Base-by-base conservation (phyloP, 805 yeast species). In the Candida vaughaniae region DNA sequence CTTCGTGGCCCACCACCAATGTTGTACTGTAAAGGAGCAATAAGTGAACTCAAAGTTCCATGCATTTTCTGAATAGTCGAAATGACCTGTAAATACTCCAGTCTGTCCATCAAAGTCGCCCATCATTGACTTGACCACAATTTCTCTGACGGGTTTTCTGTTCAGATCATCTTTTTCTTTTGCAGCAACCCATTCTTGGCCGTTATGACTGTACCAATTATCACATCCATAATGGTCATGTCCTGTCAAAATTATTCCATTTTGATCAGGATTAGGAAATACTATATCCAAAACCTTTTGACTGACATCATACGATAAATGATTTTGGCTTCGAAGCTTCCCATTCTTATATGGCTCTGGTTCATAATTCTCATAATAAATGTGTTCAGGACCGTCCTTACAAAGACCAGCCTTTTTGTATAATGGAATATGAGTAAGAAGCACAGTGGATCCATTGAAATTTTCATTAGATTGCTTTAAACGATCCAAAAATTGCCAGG, bases 181-280 rank as follows among this genome's bases (percentile, higher is more conserved):
- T 0, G 76, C 57, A 0, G 89, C 85, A 5, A 58, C 69, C 95
- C 95, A 85, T 12, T 65, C 60, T 4, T 69, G 70, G 14, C 55
- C 53, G 12, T 37, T 37, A 29, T 45, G 49, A 54, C 75, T 77
- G 56, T 85, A 87, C 58, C 73, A 71, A 25, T 80, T 75, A 48
- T 79, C 82, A 55, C 99, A 93, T 1, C 99, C 99, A 47, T 82
- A 90, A 54, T 93, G 99, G 55, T 93, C 99, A 61, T 93, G 99
- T 1, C 99, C 99, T 0, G 96, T 86, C 28, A 91, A 62, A 3
- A 93, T 78, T 7, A 91, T 69, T 15, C 98, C 98, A 14, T 83
- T 79, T 45, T 77, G 75, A 41, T 64, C 64, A 6, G 68, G 61
- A 47, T 75, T 75, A 25, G 77, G 77, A 56, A 91, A 91, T 11